Conservation (phyloP, 768 basidiomycete genomes). For the Mycena capillaripes region DNA sequence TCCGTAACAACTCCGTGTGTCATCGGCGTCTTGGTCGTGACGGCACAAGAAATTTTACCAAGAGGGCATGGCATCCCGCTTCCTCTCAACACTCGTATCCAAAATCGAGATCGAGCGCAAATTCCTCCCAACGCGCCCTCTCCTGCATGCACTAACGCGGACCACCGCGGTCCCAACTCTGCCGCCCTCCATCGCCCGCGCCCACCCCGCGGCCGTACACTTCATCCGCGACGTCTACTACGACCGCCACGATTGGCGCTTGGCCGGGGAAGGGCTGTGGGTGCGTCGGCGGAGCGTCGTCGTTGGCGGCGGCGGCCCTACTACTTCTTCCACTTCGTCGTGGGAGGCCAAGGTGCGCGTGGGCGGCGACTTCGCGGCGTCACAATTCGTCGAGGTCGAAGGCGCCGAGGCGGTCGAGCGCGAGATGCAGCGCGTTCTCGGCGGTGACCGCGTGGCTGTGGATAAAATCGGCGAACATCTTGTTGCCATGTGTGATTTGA, state of each 20-base stretch:
- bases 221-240: conserved; percentile 34
- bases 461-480: neutral
- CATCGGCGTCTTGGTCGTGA: neutral
- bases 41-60: neutral
- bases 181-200: neutral
- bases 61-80: neutral
- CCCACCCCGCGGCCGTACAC: neutral
- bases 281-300: conserved; percentile 20
- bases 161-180: neutral
- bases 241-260: conserved; percentile 16
- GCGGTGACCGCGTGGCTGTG: neutral
- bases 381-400: conserved; percentile 34
- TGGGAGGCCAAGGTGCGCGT: conserved; percentile 36
- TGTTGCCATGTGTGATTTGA: neutral
- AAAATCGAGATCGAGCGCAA: conserved; percentile 31
- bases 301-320: neutral
- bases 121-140: conserved; percentile 25
- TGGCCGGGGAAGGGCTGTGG: conserved; percentile 22
- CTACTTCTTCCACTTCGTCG: neutral
- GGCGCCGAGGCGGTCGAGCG: conserved; percentile 30
- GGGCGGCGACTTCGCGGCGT: conserved; percentile 29
- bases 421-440: conserved; percentile 23
- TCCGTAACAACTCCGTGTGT: too few relatives aligned
- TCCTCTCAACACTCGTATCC: conserved; percentile 18
- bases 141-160: conserved; percentile 13